Evolutionary conservation across 148 eudicot species (phyloP).

Genomic region (Rhododendron simsii): DNA sequence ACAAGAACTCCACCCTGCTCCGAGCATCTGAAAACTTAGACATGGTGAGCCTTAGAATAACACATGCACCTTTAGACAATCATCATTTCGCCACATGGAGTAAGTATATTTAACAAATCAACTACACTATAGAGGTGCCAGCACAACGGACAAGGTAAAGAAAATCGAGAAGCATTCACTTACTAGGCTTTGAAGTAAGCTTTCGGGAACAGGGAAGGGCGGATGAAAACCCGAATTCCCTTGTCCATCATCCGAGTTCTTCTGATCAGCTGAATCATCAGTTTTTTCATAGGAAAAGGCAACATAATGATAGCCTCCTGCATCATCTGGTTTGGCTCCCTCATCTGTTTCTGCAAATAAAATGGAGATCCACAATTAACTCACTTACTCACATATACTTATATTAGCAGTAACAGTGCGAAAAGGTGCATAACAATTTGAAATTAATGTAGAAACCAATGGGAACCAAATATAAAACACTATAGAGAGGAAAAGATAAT

Average conservation of each 20-base stretch:
- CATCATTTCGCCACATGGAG: slow-evolving; percentile 47
- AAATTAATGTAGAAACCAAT: neutral
- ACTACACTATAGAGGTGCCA: slow-evolving; percentile 19
- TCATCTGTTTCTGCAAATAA: slow-evolving; percentile 38
- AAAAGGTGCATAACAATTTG: slow-evolving; percentile 4
- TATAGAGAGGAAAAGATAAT: slow-evolving; percentile 30
- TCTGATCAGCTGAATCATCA: slow-evolving; percentile 42
- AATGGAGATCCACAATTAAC: slow-evolving; percentile 13
- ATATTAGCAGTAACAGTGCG: neutral
- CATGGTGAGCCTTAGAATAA: slow-evolving; percentile 81
- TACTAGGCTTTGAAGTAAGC: slow-evolving; percentile 70
- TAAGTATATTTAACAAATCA: slow-evolving; percentile 29
- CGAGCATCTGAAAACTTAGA: slow-evolving; percentile 99
- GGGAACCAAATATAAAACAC: neutral
- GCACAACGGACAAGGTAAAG: slow-evolving; percentile 9
- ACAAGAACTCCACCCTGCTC: slow-evolving; percentile 82
- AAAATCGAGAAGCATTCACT: slow-evolving; percentile 30
- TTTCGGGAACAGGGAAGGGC: slow-evolving; percentile 70
- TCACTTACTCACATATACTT: slow-evolving; percentile 4
- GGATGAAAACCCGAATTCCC: slow-evolving; percentile 50
- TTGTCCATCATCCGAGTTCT: slow-evolving; percentile 32
- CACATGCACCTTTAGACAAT: slow-evolving; percentile 48
- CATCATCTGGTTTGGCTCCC: slow-evolving; percentile 33
- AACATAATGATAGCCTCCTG: slow-evolving; percentile 54
- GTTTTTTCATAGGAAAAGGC: slow-evolving; percentile 70